phyloP scores from a whole-genome alignment of 2,329 filamentous ascomycete species.

The Cladosporium sp. region DNA sequence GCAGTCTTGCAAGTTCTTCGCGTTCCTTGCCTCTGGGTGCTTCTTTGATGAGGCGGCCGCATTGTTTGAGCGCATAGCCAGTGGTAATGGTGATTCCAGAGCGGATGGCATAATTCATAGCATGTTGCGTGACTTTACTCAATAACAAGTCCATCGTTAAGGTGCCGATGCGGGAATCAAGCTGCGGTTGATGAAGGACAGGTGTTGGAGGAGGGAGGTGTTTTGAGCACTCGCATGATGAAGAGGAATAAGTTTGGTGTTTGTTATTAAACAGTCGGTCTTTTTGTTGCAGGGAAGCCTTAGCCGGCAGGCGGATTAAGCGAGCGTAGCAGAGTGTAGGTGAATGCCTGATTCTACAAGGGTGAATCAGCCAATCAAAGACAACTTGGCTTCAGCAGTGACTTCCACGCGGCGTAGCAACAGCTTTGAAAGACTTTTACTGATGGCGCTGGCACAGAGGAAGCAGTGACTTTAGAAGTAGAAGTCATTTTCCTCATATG shows the following conservation, averaged over 20 bases:
- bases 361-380: background rate
- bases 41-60: slow-evolving; percentile 68
- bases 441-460: too few relatives aligned
- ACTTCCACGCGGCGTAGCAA: too few relatives aligned
- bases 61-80: slow-evolving; percentile 78
- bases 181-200: background rate
- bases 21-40: slow-evolving; percentile 65
- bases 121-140: slow-evolving; percentile 66
- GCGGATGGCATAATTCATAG: slow-evolving; percentile 86
- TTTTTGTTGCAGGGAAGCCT: slow-evolving; percentile 9
- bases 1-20: slow-evolving; percentile 66
- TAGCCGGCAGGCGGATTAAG: background rate
- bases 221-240: background rate
- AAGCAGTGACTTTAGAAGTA: too few relatives aligned
- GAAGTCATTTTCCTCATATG: too few relatives aligned
- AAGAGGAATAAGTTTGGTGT: background rate
- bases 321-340: background rate
- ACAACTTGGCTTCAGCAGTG: too few relatives aligned
- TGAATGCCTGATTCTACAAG: background rate
- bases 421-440: too few relatives aligned
- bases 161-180: background rate
- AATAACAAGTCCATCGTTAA: slow-evolving; percentile 66
- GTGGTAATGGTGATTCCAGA: slow-evolving; percentile 83
- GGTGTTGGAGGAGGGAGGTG: background rate
- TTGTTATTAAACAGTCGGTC: background rate